A percentile compares a stretch with the other conserved stretches of the same genome.
phyloP scores from a whole-genome alignment of 345 rosid genomes.

The Geranium rotundifolium region DNA sequence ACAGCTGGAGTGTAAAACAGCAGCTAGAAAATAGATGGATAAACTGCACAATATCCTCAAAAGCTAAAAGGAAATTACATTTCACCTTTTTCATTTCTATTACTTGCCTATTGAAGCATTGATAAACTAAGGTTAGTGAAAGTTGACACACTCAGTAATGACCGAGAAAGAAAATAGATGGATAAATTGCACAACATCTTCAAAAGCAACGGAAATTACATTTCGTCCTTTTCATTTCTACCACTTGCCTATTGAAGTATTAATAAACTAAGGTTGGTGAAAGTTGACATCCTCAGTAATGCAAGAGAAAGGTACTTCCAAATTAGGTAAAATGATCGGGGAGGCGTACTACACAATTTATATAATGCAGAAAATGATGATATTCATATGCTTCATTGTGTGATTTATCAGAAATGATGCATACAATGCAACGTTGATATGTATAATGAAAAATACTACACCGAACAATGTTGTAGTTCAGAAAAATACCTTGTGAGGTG shows the following conservation, averaged over 20 bases:
- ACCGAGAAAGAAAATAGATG: background rate
- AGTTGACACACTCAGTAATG: no score
- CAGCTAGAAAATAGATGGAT: background rate
- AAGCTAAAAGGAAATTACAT: background rate
- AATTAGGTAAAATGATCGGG: no score
- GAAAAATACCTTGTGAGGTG: slow-evolving; percentile 57
- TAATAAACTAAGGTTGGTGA: no score
- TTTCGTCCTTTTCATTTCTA: background rate
- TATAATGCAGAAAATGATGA: background rate
- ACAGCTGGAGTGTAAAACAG: background rate
- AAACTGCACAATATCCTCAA: background rate
- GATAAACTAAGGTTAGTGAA: no score
- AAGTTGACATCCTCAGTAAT: no score
- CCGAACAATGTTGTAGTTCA: background rate
- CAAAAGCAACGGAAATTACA: background rate
- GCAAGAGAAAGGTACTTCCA: no score
- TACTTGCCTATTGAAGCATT: background rate
- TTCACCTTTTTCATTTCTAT: background rate
- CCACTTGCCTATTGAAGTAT: background rate
- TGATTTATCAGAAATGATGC: background rate
- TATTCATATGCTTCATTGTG: background rate
- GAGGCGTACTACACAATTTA: background rate
- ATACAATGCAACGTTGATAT: no score
- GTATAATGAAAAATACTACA: no score
- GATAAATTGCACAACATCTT: background rate